Evolutionary conservation across 2,329 filamentous ascomycete genomes (phyloP).

Genomic region (Diaporthe australafricana): DNA sequence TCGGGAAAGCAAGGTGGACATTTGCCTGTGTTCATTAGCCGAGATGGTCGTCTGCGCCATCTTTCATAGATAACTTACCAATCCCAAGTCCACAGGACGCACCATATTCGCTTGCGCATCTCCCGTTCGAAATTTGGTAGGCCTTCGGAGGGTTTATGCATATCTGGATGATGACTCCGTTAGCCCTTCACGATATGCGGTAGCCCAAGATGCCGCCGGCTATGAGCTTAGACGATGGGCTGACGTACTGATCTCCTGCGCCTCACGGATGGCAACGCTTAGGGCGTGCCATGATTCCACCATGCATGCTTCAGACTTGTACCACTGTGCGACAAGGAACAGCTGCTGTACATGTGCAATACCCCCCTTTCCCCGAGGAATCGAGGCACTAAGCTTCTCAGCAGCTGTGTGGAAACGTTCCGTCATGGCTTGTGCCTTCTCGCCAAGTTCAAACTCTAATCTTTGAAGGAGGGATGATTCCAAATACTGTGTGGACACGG

Average conservation of each 20-base stretch:
- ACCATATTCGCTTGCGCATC: constrained; percentile 36
- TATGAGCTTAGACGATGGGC: too few relatives aligned
- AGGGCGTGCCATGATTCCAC: constrained; percentile 61
- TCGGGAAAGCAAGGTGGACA: constrained; percentile 36
- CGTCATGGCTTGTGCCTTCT: constrained; percentile 51
- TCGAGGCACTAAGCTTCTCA: constrained; percentile 54
- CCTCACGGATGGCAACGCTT: constrained; percentile 56
- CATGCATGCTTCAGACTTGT: constrained; percentile 58
- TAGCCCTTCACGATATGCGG: too few relatives aligned
- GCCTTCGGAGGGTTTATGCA: constrained; percentile 32
- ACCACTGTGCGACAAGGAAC: constrained; percentile 59
- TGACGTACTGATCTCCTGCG: constrained; percentile 57
- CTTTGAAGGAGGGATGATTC: constrained; percentile 50
- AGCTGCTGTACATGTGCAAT: constrained; percentile 60
- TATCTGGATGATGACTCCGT: constrained; percentile 11
- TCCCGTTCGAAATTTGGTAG: constrained; percentile 35
- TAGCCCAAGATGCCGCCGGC: background rate
- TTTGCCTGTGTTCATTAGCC: constrained; percentile 33
- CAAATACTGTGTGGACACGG: constrained; percentile 57
- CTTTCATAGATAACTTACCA: constrained; percentile 17
- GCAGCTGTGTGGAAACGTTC: constrained; percentile 55
- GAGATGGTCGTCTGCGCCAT: background rate
- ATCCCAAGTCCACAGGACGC: constrained; percentile 37
- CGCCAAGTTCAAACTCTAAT: constrained; percentile 57
- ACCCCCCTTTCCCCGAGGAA: constrained; percentile 55